Base-by-base conservation (phyloP, 176 grass and related monocot species). In the Cocos nucifera region DNA sequence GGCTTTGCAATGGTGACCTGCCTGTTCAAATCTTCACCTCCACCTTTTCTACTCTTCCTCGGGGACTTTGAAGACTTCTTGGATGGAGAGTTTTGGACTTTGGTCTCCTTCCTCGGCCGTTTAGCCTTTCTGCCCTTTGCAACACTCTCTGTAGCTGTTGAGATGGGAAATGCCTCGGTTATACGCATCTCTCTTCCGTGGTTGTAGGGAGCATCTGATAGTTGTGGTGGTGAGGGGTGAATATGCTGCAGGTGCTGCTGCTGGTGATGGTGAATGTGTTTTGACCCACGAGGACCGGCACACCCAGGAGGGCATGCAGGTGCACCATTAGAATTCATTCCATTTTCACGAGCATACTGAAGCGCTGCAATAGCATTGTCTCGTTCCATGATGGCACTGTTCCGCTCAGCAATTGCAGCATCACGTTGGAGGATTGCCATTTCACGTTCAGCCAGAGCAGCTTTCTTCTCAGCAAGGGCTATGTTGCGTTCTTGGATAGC, bases 401-500 rank as follows among this genome's bases (percentile, higher is more conserved):
- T 77, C 18, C 64, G 54, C 19, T 77, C 75, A 19, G 75, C 19
- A 60, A 77, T 44, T 35, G 75, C 75, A 24, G 75, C 10, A 27
- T 77, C 65, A 15, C 75, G 75, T 30, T 77, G 75, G 56, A 77
- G 55, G 56, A 62, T 48, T 49, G 66, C 64, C 65, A 70, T 70
- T 57, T 77, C 75, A 3, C 75, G 75, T 32, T 77, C 75, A 15
- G 66, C 65, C 19, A 70, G 15, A 24, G 75, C 75, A 17, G 75
- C 54, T 50, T 70, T 77, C 57, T 70, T 77, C 66, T 70, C 75
- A 8, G 75, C 65, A 55, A 77, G 25, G 20, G 75, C 75, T 51
- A 77, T 70, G 49, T 69, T 67, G 6, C 57, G 50, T 77, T 77
- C 75, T 56, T 70, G 75, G 3, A 77, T 50, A 14, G 75, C 75